Percentiles rank a stretch among this genome's conserved stretches.
These are phyloP conservation scores for Trametes cinnabarina DNA, from an alignment of 768 basidiomycete genomes.

Conservation along the genomic window DNA sequence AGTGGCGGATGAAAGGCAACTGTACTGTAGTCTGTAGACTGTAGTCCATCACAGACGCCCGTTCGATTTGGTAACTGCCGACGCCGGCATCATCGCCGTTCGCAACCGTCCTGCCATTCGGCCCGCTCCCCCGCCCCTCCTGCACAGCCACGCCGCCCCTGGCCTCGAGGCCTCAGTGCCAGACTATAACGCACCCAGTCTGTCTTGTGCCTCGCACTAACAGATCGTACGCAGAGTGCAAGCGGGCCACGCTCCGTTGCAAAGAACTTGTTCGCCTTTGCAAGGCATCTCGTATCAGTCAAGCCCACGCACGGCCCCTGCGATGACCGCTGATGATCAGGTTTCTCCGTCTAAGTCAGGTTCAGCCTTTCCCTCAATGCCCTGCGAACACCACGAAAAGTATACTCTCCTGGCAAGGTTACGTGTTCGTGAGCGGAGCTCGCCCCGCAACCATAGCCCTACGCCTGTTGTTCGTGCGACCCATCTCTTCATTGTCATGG, in stretches of 20 bases:
- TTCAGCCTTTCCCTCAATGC: too few relatives aligned
- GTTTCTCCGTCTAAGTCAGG: too few relatives aligned
- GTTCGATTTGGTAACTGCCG: conserved; percentile 17
- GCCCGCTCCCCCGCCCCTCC: background rate
- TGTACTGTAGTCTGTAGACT: background rate
- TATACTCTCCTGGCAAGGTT: too few relatives aligned
- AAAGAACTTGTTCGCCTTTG: too few relatives aligned
- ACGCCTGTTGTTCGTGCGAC: too few relatives aligned
- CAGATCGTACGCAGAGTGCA: too few relatives aligned
- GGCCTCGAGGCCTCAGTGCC: too few relatives aligned
- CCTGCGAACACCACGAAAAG: too few relatives aligned
- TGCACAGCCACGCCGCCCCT: background rate
- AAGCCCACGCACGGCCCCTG: conserved; percentile 1
- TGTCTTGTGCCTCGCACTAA: too few relatives aligned
- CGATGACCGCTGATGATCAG: background rate
- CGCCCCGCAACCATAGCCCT: background rate
- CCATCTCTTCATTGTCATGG: too few relatives aligned
- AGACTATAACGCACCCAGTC: too few relatives aligned
- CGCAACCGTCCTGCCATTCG: conserved; percentile 1
- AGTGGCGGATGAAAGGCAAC: background rate
- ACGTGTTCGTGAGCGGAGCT: background rate
- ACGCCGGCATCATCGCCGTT: conserved; percentile 13
- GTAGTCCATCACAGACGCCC: background rate
- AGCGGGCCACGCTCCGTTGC: too few relatives aligned
- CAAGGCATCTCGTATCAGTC: background rate